Percentiles rank a stretch among this genome's conserved stretches.
Conservation (phyloP, 2,329 filamentous ascomycete genomes). For the Fusarium sp. region DNA sequence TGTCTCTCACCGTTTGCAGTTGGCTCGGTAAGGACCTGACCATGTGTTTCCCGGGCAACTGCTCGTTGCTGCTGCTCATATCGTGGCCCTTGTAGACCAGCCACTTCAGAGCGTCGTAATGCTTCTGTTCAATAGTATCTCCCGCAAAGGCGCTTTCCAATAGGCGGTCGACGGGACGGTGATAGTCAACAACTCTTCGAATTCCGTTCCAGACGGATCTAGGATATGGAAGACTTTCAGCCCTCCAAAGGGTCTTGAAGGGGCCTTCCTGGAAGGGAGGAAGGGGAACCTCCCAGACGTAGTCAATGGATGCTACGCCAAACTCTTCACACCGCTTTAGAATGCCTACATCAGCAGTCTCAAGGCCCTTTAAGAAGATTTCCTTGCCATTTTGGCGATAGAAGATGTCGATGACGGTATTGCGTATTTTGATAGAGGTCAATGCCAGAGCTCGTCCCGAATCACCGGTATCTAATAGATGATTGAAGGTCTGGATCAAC, state of each 20-base stretch:
- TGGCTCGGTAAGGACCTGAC: not conserved
- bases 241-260: too few relatives aligned
- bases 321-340: not conserved
- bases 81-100: not conserved
- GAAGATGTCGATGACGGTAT: not conserved
- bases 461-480: not conserved
- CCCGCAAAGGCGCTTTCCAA: not conserved
- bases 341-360: not conserved
- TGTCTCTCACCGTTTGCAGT: not conserved
- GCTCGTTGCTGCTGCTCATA: not conserved
- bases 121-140: not conserved
- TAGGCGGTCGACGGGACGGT: not conserved
- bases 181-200: not conserved
- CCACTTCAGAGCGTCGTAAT: not conserved
- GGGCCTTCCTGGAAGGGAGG: too few relatives aligned
- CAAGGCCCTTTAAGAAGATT: not conserved
- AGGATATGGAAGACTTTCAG: not conserved
- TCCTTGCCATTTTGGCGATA: not conserved
- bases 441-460: not conserved
- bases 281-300: not conserved
- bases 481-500: not conserved
- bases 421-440: not conserved
- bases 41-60: not conserved
- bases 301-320: not conserved
- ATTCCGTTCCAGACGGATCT: not conserved